phyloP scores from a whole-genome alignment of 805 yeast species.

The Tetrapisispora fleetii region DNA sequence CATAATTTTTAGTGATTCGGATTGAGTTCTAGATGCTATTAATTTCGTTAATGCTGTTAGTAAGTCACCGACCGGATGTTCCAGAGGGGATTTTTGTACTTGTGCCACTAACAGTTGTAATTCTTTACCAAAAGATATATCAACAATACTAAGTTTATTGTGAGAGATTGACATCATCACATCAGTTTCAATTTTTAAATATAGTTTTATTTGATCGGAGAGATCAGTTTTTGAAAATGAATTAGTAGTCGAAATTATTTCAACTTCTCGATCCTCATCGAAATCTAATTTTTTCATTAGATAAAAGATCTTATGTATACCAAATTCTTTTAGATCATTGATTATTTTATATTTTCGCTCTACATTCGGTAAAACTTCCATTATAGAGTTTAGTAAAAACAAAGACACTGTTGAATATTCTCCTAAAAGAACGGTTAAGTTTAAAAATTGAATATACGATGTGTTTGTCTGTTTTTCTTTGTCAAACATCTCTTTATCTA shows the following conservation, averaged over 20 bases:
- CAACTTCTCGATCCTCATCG: conserved; percentile 23
- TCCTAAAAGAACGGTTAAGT: neutral
- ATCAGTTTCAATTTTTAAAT: conserved; percentile 32
- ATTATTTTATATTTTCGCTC: conserved; percentile 42
- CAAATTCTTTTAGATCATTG: conserved; percentile 48
- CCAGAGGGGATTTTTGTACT: conserved; percentile 52
- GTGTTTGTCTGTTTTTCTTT: neutral
- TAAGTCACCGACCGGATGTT: conserved; percentile 49
- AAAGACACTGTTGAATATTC: conserved; percentile 2
- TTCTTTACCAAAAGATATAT: conserved; percentile 16
- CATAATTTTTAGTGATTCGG: conserved; percentile 34
- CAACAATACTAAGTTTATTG: conserved; percentile 23
- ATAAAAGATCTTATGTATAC: conserved; percentile 43
- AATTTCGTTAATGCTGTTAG: conserved; percentile 43
- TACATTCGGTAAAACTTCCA: conserved; percentile 32
- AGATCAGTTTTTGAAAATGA: conserved; percentile 28
- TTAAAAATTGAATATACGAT: neutral
- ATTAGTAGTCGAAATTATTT: neutral
- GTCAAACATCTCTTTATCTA: neutral
- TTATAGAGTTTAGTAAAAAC: conserved; percentile 56
- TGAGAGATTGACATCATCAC: conserved; percentile 20
- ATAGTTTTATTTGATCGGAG: conserved; percentile 56
- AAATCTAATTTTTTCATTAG: conserved; percentile 43
- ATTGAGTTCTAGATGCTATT: conserved; percentile 44
- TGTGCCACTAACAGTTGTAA: conserved; percentile 14